Conservation (phyloP, 2,329 filamentous ascomycete species). For the Penicillium nordicum region DNA sequence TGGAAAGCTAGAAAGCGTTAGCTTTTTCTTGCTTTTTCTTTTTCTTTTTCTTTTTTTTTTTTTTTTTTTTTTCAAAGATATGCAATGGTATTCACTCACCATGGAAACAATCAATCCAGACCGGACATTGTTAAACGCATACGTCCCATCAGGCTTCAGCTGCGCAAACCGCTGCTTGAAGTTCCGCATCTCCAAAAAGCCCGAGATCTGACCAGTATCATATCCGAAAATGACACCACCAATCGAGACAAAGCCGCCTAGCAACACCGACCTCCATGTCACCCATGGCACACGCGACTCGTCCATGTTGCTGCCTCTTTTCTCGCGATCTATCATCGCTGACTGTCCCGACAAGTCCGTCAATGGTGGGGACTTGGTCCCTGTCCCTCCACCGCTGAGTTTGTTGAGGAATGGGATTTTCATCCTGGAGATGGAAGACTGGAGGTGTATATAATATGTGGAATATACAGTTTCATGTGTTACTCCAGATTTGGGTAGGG, state of each 20-base stretch:
- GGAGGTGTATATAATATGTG: neutral
- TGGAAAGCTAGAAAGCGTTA: slow-evolving; percentile 30
- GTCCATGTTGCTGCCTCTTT: slow-evolving; percentile 18
- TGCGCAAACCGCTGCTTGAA: slow-evolving; percentile 42
- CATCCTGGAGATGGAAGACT: slow-evolving; percentile 1
- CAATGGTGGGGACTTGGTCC: slow-evolving; percentile 8
- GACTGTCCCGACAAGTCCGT: slow-evolving; percentile 11
- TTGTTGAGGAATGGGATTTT: slow-evolving; percentile 14
- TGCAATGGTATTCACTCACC: slow-evolving; percentile 11
- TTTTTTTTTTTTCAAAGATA: neutral
- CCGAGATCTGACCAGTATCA: slow-evolving; percentile 46
- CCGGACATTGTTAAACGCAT: slow-evolving; percentile 41
- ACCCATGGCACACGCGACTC: slow-evolving; percentile 33
- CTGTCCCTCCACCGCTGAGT: neutral
- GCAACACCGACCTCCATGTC: slow-evolving; percentile 37
- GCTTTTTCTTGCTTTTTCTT: neutral
- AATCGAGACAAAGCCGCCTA: slow-evolving; percentile 46
- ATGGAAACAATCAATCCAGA: slow-evolving; percentile 44
- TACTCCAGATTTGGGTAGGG: neutral
- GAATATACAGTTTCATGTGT: neutral
- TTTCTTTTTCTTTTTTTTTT: no score
- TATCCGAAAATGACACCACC: slow-evolving; percentile 46
- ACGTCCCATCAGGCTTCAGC: slow-evolving; percentile 28
- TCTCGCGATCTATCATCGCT: slow-evolving; percentile 9
- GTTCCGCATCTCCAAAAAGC: slow-evolving; percentile 43